phyloP scores from a whole-genome alignment of 257 asterid genomes.

The Osmanthus fragrans region DNA sequence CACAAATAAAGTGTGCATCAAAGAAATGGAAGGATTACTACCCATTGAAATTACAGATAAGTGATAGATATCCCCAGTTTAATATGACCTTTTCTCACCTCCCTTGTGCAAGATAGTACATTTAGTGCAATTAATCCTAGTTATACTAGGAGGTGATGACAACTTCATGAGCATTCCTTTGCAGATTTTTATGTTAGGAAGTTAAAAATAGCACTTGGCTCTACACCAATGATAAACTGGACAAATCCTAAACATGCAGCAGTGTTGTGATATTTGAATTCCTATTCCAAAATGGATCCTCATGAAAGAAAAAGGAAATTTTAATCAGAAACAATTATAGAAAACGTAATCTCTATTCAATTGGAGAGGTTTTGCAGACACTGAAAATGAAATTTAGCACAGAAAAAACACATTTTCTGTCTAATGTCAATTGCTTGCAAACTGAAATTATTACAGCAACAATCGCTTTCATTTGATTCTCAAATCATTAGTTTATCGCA shows the following conservation, averaged over 20 bases:
- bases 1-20: too few relatives aligned
- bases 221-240: neutral
- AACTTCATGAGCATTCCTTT: too few relatives aligned
- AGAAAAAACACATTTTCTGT: neutral
- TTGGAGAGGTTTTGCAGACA: neutral
- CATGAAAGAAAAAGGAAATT: neutral
- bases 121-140: too few relatives aligned
- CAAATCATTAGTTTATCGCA: neutral
- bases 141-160: too few relatives aligned
- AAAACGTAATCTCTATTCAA: too few relatives aligned
- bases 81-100: too few relatives aligned
- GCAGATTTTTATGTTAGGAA: too few relatives aligned
- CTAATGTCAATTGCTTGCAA: neutral
- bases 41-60: too few relatives aligned
- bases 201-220: neutral
- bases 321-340: neutral
- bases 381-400: neutral
- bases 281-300: neutral
- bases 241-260: neutral
- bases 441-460: neutral
- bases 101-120: too few relatives aligned
- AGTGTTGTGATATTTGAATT: too few relatives aligned
- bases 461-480: neutral
- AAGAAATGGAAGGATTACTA: too few relatives aligned
- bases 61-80: too few relatives aligned